These are phyloP conservation scores for Phytophthora vignae DNA, from an alignment of 352 stramenopile species.

Conservation along the genomic window DNA sequence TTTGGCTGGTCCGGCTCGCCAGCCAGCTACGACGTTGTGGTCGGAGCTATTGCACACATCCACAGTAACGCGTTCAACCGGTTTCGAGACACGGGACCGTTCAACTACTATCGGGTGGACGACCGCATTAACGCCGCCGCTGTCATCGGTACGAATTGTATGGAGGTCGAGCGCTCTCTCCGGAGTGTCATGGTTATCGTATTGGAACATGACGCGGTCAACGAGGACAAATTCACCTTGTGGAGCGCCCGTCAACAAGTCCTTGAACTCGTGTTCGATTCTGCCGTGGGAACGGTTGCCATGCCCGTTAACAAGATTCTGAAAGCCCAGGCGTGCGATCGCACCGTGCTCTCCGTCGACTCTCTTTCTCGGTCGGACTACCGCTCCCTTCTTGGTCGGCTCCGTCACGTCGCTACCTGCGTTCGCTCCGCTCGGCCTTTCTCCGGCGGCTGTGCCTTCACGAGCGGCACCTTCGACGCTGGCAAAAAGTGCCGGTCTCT, in stretches of 20 bases:
- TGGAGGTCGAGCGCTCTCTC: slow-evolving; percentile 10
- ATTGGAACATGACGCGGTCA: slow-evolving; percentile 10
- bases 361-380: background rate
- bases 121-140: slow-evolving; percentile 27
- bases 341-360: no score
- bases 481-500: background rate
- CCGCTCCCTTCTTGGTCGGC: background rate
- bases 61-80: no score
- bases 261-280: no score
- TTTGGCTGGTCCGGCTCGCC: no score
- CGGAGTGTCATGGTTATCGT: slow-evolving; percentile 21
- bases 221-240: slow-evolving; percentile 29
- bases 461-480: background rate
- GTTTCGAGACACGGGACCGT: background rate
- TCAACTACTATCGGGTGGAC: slow-evolving; percentile 36
- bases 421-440: slow-evolving; percentile 11
- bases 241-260: slow-evolving; percentile 6
- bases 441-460: slow-evolving; percentile 7
- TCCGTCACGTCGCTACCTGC: slow-evolving; percentile 12
- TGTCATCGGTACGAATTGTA: background rate
- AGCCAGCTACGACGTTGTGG: no score
- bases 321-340: background rate
- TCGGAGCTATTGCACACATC: no score
- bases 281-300: no score
- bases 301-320: background rate